Percentiles rank a stretch among this genome's conserved stretches.
Evolutionary conservation across 768 basidiomycete species (phyloP).

Genomic region (Tulasnella sp.): DNA sequence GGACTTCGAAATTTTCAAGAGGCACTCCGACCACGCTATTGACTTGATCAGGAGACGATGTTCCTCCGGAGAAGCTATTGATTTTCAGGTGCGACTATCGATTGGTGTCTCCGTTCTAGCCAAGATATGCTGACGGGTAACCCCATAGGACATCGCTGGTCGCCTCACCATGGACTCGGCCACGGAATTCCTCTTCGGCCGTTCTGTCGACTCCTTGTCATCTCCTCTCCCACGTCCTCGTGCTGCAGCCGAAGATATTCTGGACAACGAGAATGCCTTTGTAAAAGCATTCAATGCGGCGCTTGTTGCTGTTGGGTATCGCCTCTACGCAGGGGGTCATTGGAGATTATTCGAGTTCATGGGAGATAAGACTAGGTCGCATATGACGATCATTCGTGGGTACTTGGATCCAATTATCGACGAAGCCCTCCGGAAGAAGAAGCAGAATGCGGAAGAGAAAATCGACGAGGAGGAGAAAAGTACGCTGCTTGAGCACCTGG

Average conservation of each 20-base stretch:
- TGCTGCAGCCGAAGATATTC: constrained; percentile 44
- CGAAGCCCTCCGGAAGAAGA: constrained; percentile 47
- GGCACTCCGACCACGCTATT: constrained; percentile 56
- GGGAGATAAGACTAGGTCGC: constrained; percentile 50
- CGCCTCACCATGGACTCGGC: constrained; percentile 70
- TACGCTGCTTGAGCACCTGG: constrained; percentile 69
- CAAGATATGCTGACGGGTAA: neutral
- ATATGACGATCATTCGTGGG: constrained; percentile 51
- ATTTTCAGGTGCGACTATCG: constrained; percentile 55
- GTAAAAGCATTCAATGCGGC: constrained; percentile 23
- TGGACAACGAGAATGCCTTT: constrained; percentile 37
- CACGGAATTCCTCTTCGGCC: constrained; percentile 67
- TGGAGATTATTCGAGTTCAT: constrained; percentile 53
- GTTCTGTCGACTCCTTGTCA: constrained; percentile 56
- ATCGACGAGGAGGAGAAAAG: constrained; percentile 55
- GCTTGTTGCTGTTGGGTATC: neutral
- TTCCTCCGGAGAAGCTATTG: constrained; percentile 54
- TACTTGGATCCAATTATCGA: constrained; percentile 68
- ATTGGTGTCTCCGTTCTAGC: neutral
- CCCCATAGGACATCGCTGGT: constrained; percentile 53
- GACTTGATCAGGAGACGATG: constrained; percentile 50
- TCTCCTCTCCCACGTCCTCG: constrained; percentile 46
- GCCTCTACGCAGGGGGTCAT: constrained; percentile 32
- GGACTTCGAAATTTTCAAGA: constrained; percentile 65
- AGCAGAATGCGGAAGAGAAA: constrained; percentile 47